Base-by-base conservation (phyloP, 306 rosid genomes). In the Cucurbita pepo region DNA sequence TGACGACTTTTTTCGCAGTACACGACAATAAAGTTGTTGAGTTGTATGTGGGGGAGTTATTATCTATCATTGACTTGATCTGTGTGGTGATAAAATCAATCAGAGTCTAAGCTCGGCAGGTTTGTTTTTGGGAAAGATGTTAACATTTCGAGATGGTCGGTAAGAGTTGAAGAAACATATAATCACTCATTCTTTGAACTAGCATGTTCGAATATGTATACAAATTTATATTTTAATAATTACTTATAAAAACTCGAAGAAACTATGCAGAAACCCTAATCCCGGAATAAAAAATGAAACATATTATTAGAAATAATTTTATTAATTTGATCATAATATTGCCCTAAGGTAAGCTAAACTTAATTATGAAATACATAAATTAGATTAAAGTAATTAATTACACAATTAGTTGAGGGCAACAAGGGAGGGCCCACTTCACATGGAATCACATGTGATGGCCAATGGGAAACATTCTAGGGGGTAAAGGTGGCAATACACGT, bases 381-480 rank as follows among this genome's bases (percentile, higher is more conserved):
- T 63, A 41, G 70, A 51, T 63, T 56, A 56, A 7, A 63, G 10
- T 41, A 63, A 63, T 38, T 41, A 63, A 63, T 38, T 38, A 38
- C 4, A 63, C 36, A 18, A 30, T 30, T 30, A 30, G 34, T 30
- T 37, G 25, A 30, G 25, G 37, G 22, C 40, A 74, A 56, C 73
- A 77, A 75, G 34, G 83, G 88, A 85, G 90, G 84, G 76, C 89
- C 90, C 88, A 56, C 80, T 83, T 87, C 90, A 82, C 88, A 79
- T 81, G 89, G 83, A 70, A 79, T 84, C 89, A 89, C 88, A 59
- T 89, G 88, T 60, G 81, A n/a, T 22, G 81, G 87, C 75, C 36
- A 75, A 73, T 65, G 15, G 12, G 21, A 12, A 47, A 80, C 87
- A 83, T 78, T 76, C 80, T 55, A 72, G 18, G 56, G 36, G 74